Conservation (phyloP, 177 flowering plant genomes). For the Tripterygium wilfordii region DNA sequence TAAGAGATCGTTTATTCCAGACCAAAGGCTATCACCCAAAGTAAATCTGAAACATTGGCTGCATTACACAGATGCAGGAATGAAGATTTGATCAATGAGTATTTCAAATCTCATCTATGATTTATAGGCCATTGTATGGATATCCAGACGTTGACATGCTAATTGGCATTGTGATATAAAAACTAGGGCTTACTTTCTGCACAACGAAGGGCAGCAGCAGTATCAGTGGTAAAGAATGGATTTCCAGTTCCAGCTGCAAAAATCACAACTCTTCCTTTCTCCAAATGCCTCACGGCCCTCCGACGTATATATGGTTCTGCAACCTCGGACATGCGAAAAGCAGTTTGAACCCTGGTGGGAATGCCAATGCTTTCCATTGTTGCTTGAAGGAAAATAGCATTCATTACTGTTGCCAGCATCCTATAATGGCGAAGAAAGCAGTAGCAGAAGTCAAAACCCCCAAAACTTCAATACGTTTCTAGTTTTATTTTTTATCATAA, state of each 20-base stretch:
- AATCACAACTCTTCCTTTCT: constrained; percentile 97
- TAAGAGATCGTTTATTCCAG: background rate
- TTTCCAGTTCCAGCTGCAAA: constrained; percentile 99
- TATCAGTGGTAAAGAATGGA: constrained; percentile 98
- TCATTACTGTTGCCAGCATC: constrained; percentile 99
- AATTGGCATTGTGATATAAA: background rate
- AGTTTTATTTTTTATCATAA: no score
- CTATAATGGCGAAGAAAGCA: constrained; percentile 21
- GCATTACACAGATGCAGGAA: no score
- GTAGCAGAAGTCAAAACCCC: background rate
- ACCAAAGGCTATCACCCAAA: no score
- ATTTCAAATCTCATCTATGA: no score
- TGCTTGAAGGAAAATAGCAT: constrained; percentile 98
- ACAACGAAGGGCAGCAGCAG: constrained; percentile 97
- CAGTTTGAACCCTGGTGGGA: constrained; percentile 97
- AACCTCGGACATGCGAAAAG: constrained; percentile 98
- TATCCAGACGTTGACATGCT: no score
- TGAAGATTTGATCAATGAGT: no score
- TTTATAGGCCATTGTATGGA: no score
- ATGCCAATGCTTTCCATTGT: constrained; percentile 99
- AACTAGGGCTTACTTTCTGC: constrained; percentile 75
- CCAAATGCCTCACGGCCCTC: constrained; percentile 96
- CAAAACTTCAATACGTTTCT: background rate
- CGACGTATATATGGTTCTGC: constrained; percentile 97
- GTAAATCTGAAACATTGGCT: no score